Evolutionary conservation across 2,329 filamentous ascomycete genomes (phyloP).

Genomic region (Geoglossum cookeanum): DNA sequence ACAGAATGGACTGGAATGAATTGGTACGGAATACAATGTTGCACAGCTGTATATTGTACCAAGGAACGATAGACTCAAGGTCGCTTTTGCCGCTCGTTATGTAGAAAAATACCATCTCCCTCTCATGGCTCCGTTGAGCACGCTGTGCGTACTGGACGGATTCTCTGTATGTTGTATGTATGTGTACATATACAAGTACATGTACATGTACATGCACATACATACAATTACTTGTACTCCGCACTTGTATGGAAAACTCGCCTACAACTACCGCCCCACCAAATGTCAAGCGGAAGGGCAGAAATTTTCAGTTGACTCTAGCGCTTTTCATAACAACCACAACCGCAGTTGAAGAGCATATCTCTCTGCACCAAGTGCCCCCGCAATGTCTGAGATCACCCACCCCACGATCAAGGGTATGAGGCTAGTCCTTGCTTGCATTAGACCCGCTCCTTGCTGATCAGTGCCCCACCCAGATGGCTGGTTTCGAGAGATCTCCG

Average conservation of each 20-base stretch:
- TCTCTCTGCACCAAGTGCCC: neutral
- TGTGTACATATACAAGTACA: no score
- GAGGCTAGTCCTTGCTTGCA: constrained; percentile 6
- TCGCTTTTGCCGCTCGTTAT: no score
- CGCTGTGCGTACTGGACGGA: no score
- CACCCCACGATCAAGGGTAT: constrained; percentile 62
- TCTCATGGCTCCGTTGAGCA: no score
- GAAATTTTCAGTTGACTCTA: neutral
- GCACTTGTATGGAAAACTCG: no score
- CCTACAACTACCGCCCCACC: neutral
- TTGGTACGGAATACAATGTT: no score
- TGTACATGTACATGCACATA: neutral
- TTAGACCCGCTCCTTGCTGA: constrained; percentile 4
- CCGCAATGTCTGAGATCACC: constrained; percentile 45
- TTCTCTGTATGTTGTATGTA: no score
- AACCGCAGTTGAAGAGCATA: no score
- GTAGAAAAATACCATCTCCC: no score
- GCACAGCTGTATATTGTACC: no score
- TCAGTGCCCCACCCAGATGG: constrained; percentile 46
- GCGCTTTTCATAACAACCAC: neutral
- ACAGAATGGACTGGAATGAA: no score
- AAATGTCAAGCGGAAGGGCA: neutral
- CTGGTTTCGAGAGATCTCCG: constrained; percentile 97
- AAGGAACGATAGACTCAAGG: no score
- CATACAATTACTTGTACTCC: neutral